A percentile compares a stretch with the other conserved stretches of the same genome.
These are phyloP conservation scores for Pleurotus ostreatus DNA, from an alignment of 768 basidiomycete genomes.

Conservation along the genomic window DNA sequence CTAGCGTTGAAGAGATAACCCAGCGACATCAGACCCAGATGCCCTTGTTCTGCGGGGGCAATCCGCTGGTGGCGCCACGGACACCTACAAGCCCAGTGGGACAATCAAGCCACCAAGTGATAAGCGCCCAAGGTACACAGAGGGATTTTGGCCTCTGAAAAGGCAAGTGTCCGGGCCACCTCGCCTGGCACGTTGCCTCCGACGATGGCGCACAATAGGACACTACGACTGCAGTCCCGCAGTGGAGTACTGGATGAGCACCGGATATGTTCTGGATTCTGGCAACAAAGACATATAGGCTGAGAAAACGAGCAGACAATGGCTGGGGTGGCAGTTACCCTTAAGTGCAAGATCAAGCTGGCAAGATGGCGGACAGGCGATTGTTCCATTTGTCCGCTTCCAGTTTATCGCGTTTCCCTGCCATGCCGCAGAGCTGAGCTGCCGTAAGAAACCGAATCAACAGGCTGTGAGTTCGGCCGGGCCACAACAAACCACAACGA, in stretches of 20 bases:
- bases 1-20: neutral
- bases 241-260: too few relatives aligned
- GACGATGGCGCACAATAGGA: too few relatives aligned
- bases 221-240: too few relatives aligned
- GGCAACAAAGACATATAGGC: too few relatives aligned
- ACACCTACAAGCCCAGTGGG: neutral
- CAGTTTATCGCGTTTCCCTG: slow-evolving; percentile 2
- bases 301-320: neutral
- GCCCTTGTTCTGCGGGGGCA: slow-evolving; percentile 4
- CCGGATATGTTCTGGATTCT: neutral
- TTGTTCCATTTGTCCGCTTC: slow-evolving; percentile 2
- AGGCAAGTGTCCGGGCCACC: neutral
- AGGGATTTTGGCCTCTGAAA: slow-evolving; percentile 7
- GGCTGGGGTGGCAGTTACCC: neutral
- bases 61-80: neutral
- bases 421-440: neutral
- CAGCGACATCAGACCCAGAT: neutral
- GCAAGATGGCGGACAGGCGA: neutral
- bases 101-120: neutral
- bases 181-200: too few relatives aligned
- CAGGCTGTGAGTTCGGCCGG: slow-evolving; percentile 1
- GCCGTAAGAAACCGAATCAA: slow-evolving; percentile 5
- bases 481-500: slow-evolving; percentile 1
- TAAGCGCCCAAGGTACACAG: neutral
- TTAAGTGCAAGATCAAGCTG: neutral